Conservation (phyloP, 139 green algal genomes). For the Ettlia oleoabundans region DNA sequence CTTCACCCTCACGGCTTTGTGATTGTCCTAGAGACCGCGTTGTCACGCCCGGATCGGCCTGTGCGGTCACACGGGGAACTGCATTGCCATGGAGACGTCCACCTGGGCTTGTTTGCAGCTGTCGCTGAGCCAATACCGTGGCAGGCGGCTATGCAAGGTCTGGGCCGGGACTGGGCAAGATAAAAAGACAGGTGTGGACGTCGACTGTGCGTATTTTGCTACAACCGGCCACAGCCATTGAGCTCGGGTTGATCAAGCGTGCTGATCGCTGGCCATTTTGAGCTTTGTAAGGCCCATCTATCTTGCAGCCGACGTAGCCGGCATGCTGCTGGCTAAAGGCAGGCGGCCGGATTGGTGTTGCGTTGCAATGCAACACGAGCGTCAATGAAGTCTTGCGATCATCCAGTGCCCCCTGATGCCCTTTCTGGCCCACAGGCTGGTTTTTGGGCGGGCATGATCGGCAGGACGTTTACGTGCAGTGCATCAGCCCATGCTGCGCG, state of each 20-base stretch:
- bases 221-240: not conserved
- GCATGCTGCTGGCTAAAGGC: no score
- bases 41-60: no score
- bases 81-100: no score
- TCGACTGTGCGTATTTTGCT: not conserved
- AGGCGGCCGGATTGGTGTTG: no score
- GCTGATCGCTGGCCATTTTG: not conserved
- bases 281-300: not conserved
- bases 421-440: not conserved
- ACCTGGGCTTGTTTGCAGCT: not conserved
- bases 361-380: no score
- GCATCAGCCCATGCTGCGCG: slow-evolving; percentile 6
- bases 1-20: no score
- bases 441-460: not conserved
- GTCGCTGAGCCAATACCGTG: not conserved
- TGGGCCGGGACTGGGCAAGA: not conserved
- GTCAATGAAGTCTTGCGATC: not conserved
- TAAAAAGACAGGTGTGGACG: not conserved
- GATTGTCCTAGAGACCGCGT: no score
- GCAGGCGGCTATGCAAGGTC: not conserved
- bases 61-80: no score
- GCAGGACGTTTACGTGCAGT: not conserved
- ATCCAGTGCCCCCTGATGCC: not conserved
- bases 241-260: not conserved
- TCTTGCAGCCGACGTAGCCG: not conserved